Evolutionary conservation across 2,329 filamentous ascomycete genomes (phyloP).

Genomic region (Teratosphaeria pseudoeucalypti): DNA sequence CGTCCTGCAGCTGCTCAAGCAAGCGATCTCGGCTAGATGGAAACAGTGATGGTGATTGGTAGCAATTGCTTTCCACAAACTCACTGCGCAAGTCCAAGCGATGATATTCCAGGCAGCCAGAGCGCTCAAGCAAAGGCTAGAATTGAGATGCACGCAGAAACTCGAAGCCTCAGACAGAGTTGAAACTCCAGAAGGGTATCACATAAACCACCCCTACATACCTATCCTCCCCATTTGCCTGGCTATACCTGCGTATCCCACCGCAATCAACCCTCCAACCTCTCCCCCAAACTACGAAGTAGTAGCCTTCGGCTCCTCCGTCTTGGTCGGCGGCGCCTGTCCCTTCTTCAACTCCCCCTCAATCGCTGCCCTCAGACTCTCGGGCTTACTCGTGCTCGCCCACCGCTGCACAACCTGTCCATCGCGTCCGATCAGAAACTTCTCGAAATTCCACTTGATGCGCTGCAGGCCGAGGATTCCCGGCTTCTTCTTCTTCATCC

Average conservation of each 20-base stretch:
- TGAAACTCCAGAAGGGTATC: background rate
- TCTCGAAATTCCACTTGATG: conserved; percentile 99
- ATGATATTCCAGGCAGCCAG: no score
- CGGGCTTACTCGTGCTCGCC: conserved; percentile 81
- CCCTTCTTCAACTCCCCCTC: conserved; percentile 18
- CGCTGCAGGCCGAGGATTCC: conserved; percentile 80
- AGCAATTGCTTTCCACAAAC: background rate
- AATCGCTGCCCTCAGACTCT: conserved; percentile 56
- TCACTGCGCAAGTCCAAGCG: no score
- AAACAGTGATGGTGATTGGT: background rate
- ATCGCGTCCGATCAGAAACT: conserved; percentile 82
- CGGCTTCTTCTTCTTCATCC: conserved; percentile 59
- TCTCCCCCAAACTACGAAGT: background rate
- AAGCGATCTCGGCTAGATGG: background rate
- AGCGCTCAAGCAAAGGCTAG: no score
- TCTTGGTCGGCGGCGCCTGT: background rate
- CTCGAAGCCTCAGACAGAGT: background rate
- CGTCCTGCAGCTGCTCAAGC: background rate
- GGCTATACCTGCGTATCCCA: background rate
- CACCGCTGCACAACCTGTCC: conserved; percentile 77
- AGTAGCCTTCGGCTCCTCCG: background rate
- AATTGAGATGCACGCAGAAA: background rate
- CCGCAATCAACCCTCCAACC: background rate
- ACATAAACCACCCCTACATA: background rate
- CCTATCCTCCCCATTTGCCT: background rate